Evolutionary conservation across 176 grass and related monocot genomes (phyloP).

Genomic region (Melocanna baccifera): DNA sequence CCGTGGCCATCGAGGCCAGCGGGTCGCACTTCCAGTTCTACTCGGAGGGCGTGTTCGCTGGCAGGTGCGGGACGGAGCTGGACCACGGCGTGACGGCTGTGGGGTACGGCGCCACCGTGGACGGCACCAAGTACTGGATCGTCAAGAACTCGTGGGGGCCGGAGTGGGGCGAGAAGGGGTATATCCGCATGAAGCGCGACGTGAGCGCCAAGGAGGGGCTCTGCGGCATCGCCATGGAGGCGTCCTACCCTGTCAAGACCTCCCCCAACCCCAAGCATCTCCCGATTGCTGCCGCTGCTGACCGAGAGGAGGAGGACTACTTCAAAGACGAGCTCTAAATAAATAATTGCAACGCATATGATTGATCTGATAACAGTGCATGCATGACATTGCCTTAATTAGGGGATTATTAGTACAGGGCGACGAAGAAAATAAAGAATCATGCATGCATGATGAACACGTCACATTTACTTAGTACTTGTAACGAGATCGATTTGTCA

Average conservation of each 20-base stretch:
- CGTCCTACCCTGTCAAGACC: conserved; percentile 72
- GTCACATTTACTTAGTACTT: background rate
- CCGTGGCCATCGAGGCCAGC: conserved; percentile 56
- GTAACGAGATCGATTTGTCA: background rate
- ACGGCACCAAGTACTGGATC: conserved; percentile 63
- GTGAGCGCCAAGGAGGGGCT: conserved; percentile 38
- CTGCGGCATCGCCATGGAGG: conserved; percentile 88
- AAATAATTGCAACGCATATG: background rate
- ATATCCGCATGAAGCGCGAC: conserved; percentile 55
- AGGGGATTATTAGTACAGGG: background rate
- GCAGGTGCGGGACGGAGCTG: conserved; percentile 39
- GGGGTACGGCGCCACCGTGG: conserved; percentile 35
- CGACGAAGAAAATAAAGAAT: background rate
- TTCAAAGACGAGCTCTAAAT: conserved; percentile 22
- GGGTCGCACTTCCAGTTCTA: conserved; percentile 62
- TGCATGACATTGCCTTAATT: background rate
- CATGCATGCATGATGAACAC: background rate
- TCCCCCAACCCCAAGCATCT: conserved; percentile 41
- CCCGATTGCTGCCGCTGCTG: too few relatives aligned
- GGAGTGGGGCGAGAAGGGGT: conserved; percentile 57
- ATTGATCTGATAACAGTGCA: background rate
- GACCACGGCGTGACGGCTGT: conserved; percentile 57
- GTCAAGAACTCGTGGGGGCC: conserved; percentile 64
- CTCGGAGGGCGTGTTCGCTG: conserved; percentile 47
- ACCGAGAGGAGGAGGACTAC: background rate